These are phyloP conservation scores for Corchorus capsularis DNA, from an alignment of 345 rosid genomes.

Conservation along the genomic window DNA sequence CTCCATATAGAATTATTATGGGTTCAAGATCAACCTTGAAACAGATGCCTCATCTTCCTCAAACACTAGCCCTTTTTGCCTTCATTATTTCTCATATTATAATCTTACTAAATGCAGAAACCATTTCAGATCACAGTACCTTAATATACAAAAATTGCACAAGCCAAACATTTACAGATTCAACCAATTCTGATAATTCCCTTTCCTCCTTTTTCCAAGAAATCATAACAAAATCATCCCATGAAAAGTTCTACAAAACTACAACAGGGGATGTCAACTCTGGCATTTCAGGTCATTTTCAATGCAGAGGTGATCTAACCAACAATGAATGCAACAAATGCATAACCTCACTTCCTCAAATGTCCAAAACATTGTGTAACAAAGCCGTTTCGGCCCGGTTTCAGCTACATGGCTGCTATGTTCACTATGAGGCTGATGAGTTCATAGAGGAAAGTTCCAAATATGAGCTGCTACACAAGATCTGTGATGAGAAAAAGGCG, in stretches of 20 bases:
- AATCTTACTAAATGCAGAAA: slow-evolving; percentile 17
- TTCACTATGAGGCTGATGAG: slow-evolving; percentile 51
- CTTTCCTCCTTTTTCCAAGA: slow-evolving; percentile 47
- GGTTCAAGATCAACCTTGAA: slow-evolving; percentile 25
- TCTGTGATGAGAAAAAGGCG: slow-evolving; percentile 46
- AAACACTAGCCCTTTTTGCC: slow-evolving; percentile 22
- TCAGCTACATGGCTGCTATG: slow-evolving; percentile 73
- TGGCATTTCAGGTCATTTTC: slow-evolving; percentile 66
- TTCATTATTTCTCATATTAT: slow-evolving; percentile 21
- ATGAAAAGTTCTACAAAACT: slow-evolving; percentile 58
- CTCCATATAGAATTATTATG: slow-evolving; percentile 34
- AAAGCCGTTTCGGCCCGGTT: slow-evolving; percentile 54
- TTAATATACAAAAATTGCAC: slow-evolving; percentile 60
- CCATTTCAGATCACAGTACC: slow-evolving; percentile 42
- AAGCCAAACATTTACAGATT: slow-evolving; percentile 20
- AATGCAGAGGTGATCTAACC: slow-evolving; percentile 58
- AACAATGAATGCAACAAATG: slow-evolving; percentile 54
- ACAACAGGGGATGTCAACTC: slow-evolving; percentile 36
- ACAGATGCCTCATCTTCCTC: slow-evolving; percentile 25
- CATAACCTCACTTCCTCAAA: slow-evolving; percentile 40
- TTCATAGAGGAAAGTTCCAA: slow-evolving; percentile 21
- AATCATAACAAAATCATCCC: slow-evolving; percentile 47
- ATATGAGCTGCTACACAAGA: slow-evolving; percentile 47
- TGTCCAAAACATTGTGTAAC: slow-evolving; percentile 43
- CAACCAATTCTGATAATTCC: slow-evolving; percentile 35